Percentiles rank a stretch among this genome's conserved stretches.
Conservation (phyloP, 306 rosid genomes). For the Quercus cerris region DNA sequence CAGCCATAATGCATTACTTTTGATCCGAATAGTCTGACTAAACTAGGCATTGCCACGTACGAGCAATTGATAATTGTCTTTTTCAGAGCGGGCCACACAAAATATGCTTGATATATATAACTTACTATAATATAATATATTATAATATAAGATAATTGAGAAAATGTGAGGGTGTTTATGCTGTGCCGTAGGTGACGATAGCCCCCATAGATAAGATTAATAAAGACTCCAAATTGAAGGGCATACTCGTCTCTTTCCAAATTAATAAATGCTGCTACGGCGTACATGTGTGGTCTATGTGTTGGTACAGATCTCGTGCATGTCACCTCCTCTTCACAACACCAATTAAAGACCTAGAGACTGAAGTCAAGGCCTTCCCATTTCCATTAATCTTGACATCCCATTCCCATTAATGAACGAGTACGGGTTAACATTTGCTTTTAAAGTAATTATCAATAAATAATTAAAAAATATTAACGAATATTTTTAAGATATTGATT, state of each 20-base stretch:
- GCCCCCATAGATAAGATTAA: too few relatives aligned
- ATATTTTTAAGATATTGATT: rapidly evolving
- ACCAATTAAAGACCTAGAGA: conserved; percentile 3
- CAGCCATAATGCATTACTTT: too few relatives aligned
- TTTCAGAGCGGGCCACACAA: too few relatives aligned
- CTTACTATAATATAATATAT: too few relatives aligned
- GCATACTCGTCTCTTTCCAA: neutral
- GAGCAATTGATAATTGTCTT: too few relatives aligned
- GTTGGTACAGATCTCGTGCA: conserved; percentile 1
- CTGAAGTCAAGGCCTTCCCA: conserved; percentile 8
- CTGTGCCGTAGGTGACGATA: too few relatives aligned
- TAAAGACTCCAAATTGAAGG: neutral
- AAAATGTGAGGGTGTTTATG: too few relatives aligned
- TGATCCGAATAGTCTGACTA: too few relatives aligned
- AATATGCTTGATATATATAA: too few relatives aligned
- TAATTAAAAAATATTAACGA: too few relatives aligned
- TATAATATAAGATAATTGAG: too few relatives aligned
- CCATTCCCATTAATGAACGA: neutral
- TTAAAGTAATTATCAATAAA: neutral
- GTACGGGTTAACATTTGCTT: rapidly evolving
- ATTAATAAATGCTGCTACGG: neutral
- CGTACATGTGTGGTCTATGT: neutral
- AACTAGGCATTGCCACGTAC: too few relatives aligned
- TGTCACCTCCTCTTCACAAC: conserved; percentile 36
- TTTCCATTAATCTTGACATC: neutral